These are phyloP conservation scores for Pugionium cornutum DNA, from an alignment of 345 rosid genomes.

Conservation along the genomic window DNA sequence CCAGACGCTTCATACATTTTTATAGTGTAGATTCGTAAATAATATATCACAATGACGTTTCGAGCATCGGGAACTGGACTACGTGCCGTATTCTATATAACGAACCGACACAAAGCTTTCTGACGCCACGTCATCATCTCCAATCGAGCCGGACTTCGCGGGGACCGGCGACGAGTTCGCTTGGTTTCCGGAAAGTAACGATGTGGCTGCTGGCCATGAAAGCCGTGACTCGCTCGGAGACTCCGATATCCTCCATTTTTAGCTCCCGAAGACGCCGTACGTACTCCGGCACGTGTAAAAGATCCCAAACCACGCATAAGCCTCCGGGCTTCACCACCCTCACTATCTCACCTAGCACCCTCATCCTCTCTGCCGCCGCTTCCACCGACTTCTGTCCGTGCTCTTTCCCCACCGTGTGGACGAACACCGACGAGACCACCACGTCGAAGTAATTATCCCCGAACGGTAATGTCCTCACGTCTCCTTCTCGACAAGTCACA, in stretches of 20 bases:
- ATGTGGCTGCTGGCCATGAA: slow-evolving; percentile 94
- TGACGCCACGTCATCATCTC: slow-evolving; percentile 50
- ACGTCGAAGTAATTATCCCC: slow-evolving; percentile 91
- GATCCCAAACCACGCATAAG: slow-evolving; percentile 85
- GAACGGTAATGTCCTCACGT: slow-evolving; percentile 79
- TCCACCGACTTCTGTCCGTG: slow-evolving; percentile 82
- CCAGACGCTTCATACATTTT: background rate
- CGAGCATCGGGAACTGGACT: slow-evolving; percentile 20
- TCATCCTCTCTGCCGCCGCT: slow-evolving; percentile 88
- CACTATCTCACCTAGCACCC: slow-evolving; percentile 85
- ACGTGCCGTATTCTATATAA: slow-evolving; percentile 25
- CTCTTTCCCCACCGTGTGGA: slow-evolving; percentile 87
- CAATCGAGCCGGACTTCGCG: slow-evolving; percentile 76
- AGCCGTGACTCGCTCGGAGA: slow-evolving; percentile 85
- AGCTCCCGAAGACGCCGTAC: slow-evolving; percentile 78
- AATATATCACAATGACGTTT: slow-evolving; percentile 26
- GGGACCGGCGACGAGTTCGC: slow-evolving; percentile 59
- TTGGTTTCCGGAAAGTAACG: slow-evolving; percentile 76
- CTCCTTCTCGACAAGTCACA: slow-evolving; percentile 92
- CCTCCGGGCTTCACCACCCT: slow-evolving; percentile 88
- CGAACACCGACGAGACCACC: slow-evolving; percentile 83
- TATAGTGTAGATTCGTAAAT: slow-evolving; percentile 15
- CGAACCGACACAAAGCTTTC: slow-evolving; percentile 11
- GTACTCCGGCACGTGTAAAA: slow-evolving; percentile 79
- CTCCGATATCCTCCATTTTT: slow-evolving; percentile 81